phyloP scores from a whole-genome alignment of 495 filamentous ascomycete species.

The Delitschia confertaspora region DNA sequence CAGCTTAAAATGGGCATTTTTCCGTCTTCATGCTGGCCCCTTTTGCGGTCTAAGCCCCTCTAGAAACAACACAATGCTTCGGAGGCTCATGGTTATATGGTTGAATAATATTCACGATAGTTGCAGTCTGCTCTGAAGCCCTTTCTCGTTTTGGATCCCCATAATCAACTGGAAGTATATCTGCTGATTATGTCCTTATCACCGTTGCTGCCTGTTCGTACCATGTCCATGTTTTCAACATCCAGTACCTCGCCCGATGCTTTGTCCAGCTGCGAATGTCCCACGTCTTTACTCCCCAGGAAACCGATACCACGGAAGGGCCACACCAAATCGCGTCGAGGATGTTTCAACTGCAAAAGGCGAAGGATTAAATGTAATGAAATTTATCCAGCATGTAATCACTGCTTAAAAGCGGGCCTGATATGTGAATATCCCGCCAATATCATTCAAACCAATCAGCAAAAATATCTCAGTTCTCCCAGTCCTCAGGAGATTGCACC shows the following conservation, averaged over 20 bases:
- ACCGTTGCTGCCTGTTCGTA: constrained; percentile 16
- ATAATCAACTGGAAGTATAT: too few species aligned
- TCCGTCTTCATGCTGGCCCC: too few species aligned
- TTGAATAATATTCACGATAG: too few species aligned
- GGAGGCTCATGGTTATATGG: neutral
- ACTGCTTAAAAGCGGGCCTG: constrained; percentile 49
- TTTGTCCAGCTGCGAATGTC: constrained; percentile 5
- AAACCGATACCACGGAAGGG: constrained; percentile 30
- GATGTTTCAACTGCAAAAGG: constrained; percentile 57
- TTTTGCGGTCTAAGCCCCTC: constrained; percentile 19
- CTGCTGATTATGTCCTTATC: constrained; percentile 5
- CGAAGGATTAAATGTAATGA: constrained; percentile 59
- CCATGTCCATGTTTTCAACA: constrained; percentile 8
- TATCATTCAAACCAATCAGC: constrained; percentile 24
- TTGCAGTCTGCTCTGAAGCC: too few species aligned
- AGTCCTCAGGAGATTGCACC: constrained; percentile 20
- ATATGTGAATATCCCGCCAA: constrained; percentile 49
- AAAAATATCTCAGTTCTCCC: constrained; percentile 4
- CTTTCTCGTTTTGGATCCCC: too few species aligned
- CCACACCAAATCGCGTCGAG: constrained; percentile 54
- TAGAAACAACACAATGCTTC: too few species aligned
- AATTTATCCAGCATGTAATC: constrained; percentile 47
- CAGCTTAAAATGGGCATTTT: constrained; percentile 14
- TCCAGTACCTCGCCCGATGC: constrained; percentile 21
- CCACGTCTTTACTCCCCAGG: constrained; percentile 15